Percentiles rank a stretch among this genome's conserved stretches.
phyloP scores from a whole-genome alignment of 2,329 filamentous ascomycete species.

The Acephala macrosclerotiorum region DNA sequence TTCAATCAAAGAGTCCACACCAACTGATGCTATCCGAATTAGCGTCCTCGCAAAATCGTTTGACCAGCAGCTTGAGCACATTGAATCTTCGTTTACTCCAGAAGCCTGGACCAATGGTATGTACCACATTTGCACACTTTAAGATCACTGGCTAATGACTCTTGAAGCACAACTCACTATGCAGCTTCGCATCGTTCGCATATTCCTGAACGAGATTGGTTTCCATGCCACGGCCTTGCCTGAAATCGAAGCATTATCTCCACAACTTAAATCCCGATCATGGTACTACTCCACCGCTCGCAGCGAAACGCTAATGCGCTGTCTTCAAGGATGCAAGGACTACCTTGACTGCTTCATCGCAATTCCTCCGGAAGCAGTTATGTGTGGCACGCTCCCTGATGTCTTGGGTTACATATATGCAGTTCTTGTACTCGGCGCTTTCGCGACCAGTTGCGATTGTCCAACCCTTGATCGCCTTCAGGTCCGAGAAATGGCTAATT shows the following conservation, averaged over 20 bases:
- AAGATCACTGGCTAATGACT: constrained; percentile 1
- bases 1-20: constrained; percentile 25
- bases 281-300: constrained; percentile 35
- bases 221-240: constrained; percentile 33
- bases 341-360: constrained; percentile 32
- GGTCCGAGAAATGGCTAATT: constrained; percentile 23
- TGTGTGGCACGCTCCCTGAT: constrained; percentile 24
- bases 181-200: constrained; percentile 29
- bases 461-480: constrained; percentile 22
- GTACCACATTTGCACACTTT: constrained; percentile 1
- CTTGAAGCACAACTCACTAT: constrained; percentile 25
- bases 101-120: constrained; percentile 37
- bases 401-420: constrained; percentile 33
- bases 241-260: constrained; percentile 3
- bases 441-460: constrained; percentile 22
- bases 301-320: constrained; percentile 30
- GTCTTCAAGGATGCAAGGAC: constrained; percentile 30
- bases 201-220: constrained; percentile 39
- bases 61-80: constrained; percentile 34
- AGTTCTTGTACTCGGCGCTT: constrained; percentile 31
- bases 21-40: constrained; percentile 35
- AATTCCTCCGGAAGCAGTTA: constrained; percentile 12
- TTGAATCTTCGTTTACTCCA: constrained; percentile 34
- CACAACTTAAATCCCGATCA: constrained; percentile 8
- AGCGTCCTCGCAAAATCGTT: constrained; percentile 39